Percentiles rank a stretch among this genome's conserved stretches.
phyloP scores from a whole-genome alignment of 2,329 filamentous ascomycete genomes.

The Fusarium abutilonis region DNA sequence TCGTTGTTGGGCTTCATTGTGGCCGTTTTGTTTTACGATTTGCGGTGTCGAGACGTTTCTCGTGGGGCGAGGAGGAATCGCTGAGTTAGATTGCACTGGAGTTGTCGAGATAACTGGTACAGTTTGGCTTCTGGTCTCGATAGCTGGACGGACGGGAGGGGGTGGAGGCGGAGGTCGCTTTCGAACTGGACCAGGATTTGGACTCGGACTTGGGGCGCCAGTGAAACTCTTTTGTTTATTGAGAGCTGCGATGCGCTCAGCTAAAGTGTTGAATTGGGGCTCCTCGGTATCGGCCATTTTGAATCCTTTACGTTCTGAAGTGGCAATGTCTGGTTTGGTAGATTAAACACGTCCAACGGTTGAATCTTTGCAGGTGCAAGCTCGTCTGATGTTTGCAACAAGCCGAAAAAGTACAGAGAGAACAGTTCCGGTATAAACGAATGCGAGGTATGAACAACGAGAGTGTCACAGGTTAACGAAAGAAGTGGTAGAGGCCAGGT shows the following conservation, averaged over 20 bases:
- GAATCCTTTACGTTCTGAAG: not conserved
- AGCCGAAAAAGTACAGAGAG: constrained; percentile 2
- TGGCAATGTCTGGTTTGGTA: not conserved
- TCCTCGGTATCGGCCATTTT: constrained; percentile 70
- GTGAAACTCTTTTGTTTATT: constrained; percentile 70
- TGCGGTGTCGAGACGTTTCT: constrained; percentile 25
- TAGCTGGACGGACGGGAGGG: constrained; percentile 55
- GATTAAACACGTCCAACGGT: not conserved
- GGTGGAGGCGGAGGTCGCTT: constrained; percentile 51
- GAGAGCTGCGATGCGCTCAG: constrained; percentile 71
- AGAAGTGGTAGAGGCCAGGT: constrained; percentile 1
- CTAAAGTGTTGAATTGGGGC: constrained; percentile 68
- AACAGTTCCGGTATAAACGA: not conserved
- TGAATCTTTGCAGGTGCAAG: not conserved
- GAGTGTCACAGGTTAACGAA: constrained; percentile 14
- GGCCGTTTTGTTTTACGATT: constrained; percentile 13
- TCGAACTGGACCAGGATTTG: constrained; percentile 56
- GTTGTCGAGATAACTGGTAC: constrained; percentile 50
- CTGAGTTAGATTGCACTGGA: constrained; percentile 27
- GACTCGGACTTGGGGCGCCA: constrained; percentile 52
- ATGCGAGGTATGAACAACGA: not conserved
- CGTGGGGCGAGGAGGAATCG: constrained; percentile 36
- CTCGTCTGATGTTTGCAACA: constrained; percentile 1
- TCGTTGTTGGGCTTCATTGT: constrained; percentile 29
- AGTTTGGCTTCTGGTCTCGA: constrained; percentile 51